Evolutionary conservation across 352 stramenopile species (phyloP).

Genomic region (Saprolegnia diclina): DNA sequence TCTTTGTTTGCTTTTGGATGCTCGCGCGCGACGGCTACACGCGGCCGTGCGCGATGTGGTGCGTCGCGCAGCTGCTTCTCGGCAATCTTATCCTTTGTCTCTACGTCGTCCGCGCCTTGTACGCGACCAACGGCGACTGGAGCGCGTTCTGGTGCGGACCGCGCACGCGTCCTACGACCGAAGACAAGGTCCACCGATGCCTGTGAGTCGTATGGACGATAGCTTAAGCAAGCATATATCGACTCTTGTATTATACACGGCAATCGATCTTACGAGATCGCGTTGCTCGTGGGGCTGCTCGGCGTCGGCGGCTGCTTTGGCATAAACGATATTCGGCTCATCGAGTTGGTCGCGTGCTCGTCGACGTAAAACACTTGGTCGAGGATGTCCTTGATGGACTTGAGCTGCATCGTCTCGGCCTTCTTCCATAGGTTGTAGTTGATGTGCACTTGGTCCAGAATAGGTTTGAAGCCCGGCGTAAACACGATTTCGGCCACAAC

Average conservation of each 20-base stretch:
- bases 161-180: neutral
- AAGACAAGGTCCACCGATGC: neutral
- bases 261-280: neutral
- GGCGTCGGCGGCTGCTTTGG: neutral
- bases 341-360: conserved; percentile 16
- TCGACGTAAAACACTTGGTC: conserved; percentile 56
- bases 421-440: conserved; percentile 84
- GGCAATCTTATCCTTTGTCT: conserved; percentile 55
- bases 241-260: conserved; percentile 16
- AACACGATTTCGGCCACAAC: conserved; percentile 73
- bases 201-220: too few relatives aligned
- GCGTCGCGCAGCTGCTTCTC: conserved; percentile 35
- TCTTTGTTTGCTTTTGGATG: conserved; percentile 34
- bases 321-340: conserved; percentile 16
- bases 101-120: conserved; percentile 65
- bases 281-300: neutral
- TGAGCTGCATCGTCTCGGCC: conserved; percentile 71
- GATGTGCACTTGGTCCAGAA: conserved; percentile 70
- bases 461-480: conserved; percentile 65
- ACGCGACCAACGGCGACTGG: conserved; percentile 61
- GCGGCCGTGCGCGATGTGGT: neutral
- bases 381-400: conserved; percentile 79
- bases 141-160: conserved; percentile 63
- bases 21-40: neutral
- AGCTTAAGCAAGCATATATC: too few relatives aligned